Base-by-base conservation (phyloP, 805 yeast genomes). In the Candida chilensis region DNA sequence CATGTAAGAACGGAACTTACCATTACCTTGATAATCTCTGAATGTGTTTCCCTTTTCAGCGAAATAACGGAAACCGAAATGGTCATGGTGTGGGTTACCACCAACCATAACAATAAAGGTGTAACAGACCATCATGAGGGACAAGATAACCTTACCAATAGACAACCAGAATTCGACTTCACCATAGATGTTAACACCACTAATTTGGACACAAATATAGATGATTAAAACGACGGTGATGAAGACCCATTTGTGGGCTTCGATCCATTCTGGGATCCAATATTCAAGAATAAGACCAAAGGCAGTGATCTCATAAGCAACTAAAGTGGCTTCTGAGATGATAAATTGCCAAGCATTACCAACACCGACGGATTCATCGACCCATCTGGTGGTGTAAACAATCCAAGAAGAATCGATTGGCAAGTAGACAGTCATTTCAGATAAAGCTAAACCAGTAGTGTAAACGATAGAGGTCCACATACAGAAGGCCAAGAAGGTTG, bases 221-320 rank as follows among this genome's bases (percentile, higher is more conserved):
- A 7, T 22, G 11, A 22, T 7, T 15, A 22, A 22, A 11, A 22
- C 25, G 6, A 11, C 8, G 7, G 25, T 22, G 13, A 61, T 61
- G n/a, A n/a, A n/a, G n/a, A n/a, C n/a, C n/a, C n/a, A n/a, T n/a
- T n/a, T n/a, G n/a, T n/a, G n/a, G n/a, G n/a, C n/a, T 9, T 54
- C 42, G 10, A 60, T 64, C 53, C 63, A 60, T 7, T 49, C 61
- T 34, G 60, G 65, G 52, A 47, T 45, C 60, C 60, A 52, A 37
- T 39, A 55, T 5, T 41, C 31, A 16, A 53, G 45, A 18, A 47
- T 44, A 8, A 54, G 44, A 8, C 50, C 41, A 30, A 50, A 46
- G 1, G 58, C 60, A n/a, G 44, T 47, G 15, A 49, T 48, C 32
- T 54, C 61, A 18, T 50, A 46, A 28, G 58, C 52, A 12, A 54